phyloP scores from a whole-genome alignment of 495 filamentous ascomycete species.

The Aspergillus sparsus region DNA sequence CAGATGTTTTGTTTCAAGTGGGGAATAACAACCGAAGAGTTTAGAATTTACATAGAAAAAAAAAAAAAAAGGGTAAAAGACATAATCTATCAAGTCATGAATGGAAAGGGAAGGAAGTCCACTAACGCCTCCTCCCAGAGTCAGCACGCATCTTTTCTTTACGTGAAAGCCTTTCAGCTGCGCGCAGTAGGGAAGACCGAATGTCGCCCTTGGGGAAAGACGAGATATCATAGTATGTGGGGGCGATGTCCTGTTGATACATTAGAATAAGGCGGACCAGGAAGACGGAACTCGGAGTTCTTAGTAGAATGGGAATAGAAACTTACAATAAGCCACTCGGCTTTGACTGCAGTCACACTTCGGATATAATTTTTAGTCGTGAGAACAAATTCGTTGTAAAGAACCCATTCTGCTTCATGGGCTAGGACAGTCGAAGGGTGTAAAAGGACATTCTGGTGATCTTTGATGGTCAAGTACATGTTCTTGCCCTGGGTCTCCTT shows the following conservation, averaged over 20 bases:
- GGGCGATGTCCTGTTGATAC: conserved; percentile 74
- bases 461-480: conserved; percentile 88
- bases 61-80: neutral
- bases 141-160: conserved; percentile 63
- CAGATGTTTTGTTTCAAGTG: neutral
- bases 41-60: neutral
- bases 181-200: conserved; percentile 69
- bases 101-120: conserved; percentile 18
- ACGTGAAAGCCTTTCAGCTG: conserved; percentile 72
- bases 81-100: conserved; percentile 21
- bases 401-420: conserved; percentile 90
- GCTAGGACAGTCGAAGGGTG: conserved; percentile 88
- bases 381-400: conserved; percentile 98
- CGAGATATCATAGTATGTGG: conserved; percentile 85
- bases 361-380: conserved; percentile 92
- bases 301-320: neutral
- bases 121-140: conserved; percentile 33
- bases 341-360: conserved; percentile 60
- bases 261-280: conserved; percentile 23
- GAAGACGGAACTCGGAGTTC: neutral
- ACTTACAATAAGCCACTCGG: conserved; percentile 84
- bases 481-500: conserved; percentile 74
- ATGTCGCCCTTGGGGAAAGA: conserved; percentile 85
- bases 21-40: conserved; percentile 1
- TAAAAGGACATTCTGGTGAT: conserved; percentile 85